Percentiles rank a stretch among this genome's conserved stretches.
These are phyloP conservation scores for Xylaria polymorpha DNA, from an alignment of 2,329 filamentous ascomycete species.

Conservation along the genomic window DNA sequence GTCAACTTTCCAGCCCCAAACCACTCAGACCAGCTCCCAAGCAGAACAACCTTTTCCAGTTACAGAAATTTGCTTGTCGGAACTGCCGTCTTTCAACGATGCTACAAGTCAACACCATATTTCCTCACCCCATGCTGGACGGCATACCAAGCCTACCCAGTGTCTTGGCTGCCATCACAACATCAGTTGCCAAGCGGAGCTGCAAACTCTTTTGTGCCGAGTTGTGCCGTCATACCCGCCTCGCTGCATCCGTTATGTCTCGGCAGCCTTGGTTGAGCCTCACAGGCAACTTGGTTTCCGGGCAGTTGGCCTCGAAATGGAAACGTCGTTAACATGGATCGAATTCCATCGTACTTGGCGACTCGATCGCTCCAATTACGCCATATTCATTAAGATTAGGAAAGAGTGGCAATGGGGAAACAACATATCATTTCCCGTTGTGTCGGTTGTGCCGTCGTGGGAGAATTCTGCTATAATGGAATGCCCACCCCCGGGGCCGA, in stretches of 20 bases:
- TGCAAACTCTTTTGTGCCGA: not conserved
- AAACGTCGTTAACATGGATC: conserved; percentile 3
- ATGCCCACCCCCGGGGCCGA: not conserved
- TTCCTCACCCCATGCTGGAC: conserved; percentile 6
- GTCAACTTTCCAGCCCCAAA: not conserved
- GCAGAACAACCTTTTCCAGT: not conserved
- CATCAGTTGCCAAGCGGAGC: conserved; percentile 16
- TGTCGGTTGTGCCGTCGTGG: not conserved
- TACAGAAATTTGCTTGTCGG: not conserved
- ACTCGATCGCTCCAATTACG: conserved; percentile 11
- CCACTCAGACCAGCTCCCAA: not conserved
- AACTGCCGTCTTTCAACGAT: not conserved
- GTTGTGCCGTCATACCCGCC: conserved; percentile 12
- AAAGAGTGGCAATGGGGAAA: not conserved
- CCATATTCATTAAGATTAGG: conserved; percentile 8
- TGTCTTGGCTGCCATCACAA: conserved; percentile 17
- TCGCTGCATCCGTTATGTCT: not conserved
- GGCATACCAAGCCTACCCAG: not conserved
- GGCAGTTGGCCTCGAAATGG: not conserved
- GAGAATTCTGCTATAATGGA: conserved; percentile 11
- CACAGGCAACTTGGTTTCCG: not conserved
- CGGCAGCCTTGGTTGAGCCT: conserved; percentile 1
- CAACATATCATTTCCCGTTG: conserved; percentile 7
- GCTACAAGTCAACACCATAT: not conserved
- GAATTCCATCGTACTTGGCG: conserved; percentile 13